Conservation (phyloP, 2,329 filamentous ascomycete genomes). For the Xylariaceae sp. region DNA sequence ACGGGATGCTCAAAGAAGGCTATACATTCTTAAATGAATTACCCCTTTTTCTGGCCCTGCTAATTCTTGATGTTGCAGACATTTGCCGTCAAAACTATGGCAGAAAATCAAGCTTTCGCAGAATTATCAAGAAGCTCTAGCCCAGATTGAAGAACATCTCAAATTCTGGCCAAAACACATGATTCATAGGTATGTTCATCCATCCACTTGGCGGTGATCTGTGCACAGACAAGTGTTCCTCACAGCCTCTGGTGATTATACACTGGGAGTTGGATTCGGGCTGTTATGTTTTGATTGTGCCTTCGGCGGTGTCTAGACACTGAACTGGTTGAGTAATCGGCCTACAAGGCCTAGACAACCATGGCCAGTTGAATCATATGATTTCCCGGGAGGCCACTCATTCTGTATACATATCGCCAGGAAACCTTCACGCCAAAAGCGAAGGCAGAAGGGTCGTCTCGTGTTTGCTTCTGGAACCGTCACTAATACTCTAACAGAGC, state of each 20-base stretch:
- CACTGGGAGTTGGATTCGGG: not conserved
- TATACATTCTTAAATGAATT: no score
- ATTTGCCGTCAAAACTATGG: slow-evolving; percentile 89
- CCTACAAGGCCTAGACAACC: not conserved
- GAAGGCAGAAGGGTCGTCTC: not conserved
- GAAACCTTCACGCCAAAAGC: not conserved
- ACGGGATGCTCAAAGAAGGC: no score
- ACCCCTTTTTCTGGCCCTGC: slow-evolving; percentile 30
- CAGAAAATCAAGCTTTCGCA: slow-evolving; percentile 83
- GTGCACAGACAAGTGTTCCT: no score
- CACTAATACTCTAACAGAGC: slow-evolving; percentile 59
- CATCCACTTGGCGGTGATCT: not conserved
- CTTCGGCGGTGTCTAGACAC: not conserved
- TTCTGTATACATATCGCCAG: not conserved
- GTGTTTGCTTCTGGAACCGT: not conserved
- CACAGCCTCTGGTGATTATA: not conserved
- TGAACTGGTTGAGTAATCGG: not conserved
- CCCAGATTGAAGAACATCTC: slow-evolving; percentile 78
- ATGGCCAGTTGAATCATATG: not conserved
- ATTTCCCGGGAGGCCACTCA: not conserved
- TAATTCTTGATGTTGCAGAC: slow-evolving; percentile 47
- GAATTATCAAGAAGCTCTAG: slow-evolving; percentile 86
- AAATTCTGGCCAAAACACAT: slow-evolving; percentile 91
- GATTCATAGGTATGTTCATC: slow-evolving; percentile 18
- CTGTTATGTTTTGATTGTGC: not conserved